phyloP scores from a whole-genome alignment of 192 early-diverging fungal species.

The Martensiomyces pterosporus region DNA sequence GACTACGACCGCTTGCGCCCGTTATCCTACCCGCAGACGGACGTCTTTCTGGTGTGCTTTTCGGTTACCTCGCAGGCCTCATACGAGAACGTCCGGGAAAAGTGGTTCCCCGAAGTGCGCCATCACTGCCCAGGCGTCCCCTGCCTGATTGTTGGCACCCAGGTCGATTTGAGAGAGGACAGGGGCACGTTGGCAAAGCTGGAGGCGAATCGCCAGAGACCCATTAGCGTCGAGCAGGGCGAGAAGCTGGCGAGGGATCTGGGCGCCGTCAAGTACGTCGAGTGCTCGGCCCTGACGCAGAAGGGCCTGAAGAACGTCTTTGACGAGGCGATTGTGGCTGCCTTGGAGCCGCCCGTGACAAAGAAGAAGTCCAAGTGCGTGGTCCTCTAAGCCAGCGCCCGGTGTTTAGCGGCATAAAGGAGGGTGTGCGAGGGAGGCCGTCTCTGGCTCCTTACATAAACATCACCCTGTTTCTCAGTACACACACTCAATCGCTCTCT shows the following conservation, averaged over 20 bases:
- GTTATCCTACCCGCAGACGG: slow-evolving; percentile 91
- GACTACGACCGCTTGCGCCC: slow-evolving; percentile 93
- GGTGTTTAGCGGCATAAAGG: too few relatives aligned
- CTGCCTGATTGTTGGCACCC: slow-evolving; percentile 91
- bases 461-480: too few relatives aligned
- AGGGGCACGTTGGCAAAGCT: slow-evolving; percentile 73
- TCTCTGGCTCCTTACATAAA: too few relatives aligned
- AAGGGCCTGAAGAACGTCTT: slow-evolving; percentile 94
- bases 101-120: slow-evolving; percentile 95
- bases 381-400: slow-evolving; percentile 76
- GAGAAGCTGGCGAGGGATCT: slow-evolving; percentile 80
- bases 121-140: slow-evolving; percentile 96
- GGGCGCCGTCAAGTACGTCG: slow-evolving; percentile 87
- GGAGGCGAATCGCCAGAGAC: slow-evolving; percentile 74
- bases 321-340: slow-evolving; percentile 97
- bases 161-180: slow-evolving; percentile 88
- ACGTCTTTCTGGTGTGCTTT: slow-evolving; percentile 94
- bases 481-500: too few relatives aligned
- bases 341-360: slow-evolving; percentile 80
- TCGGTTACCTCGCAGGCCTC: slow-evolving; percentile 87
- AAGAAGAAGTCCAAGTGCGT: slow-evolving; percentile 80
- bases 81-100: slow-evolving; percentile 94
- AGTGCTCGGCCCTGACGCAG: slow-evolving; percentile 90
- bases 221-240: slow-evolving; percentile 73
- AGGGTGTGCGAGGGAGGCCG: too few relatives aligned